Evolutionary conservation across 345 rosid species (phyloP).

Genomic region (Physaria fendleri): DNA sequence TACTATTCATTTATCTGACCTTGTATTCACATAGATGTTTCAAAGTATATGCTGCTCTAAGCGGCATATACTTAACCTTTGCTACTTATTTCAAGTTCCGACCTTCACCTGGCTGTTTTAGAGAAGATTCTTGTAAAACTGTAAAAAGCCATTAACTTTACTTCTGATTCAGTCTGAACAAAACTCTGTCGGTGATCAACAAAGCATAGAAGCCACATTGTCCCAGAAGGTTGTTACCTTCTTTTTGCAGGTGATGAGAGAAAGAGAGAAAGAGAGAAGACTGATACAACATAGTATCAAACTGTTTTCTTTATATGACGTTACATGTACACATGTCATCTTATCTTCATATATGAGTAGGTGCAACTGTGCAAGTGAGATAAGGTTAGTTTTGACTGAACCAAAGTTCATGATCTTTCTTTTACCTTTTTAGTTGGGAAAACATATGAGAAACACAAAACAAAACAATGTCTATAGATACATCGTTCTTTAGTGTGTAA

Average conservation of each 20-base stretch:
- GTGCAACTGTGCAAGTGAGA: slow-evolving; percentile 13
- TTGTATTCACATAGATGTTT: slow-evolving; percentile 43
- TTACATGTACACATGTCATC: slow-evolving; percentile 2
- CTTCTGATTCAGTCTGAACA: not conserved
- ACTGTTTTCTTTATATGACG: not conserved
- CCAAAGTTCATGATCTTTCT: not conserved
- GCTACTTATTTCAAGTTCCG: slow-evolving; percentile 43
- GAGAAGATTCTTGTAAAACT: slow-evolving; percentile 22
- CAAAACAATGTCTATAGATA: not conserved
- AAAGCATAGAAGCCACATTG: not conserved
- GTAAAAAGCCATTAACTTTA: slow-evolving; percentile 20
- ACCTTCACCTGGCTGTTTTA: slow-evolving; percentile 32
- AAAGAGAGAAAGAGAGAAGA: not conserved
- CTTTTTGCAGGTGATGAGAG: not conserved
- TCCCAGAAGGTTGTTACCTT: not conserved
- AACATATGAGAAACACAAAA: not conserved
- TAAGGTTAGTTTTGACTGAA: not conserved
- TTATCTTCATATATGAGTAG: slow-evolving; percentile 17
- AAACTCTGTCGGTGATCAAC: slow-evolving; percentile 15
- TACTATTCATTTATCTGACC: slow-evolving; percentile 52
- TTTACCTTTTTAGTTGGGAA: not conserved
- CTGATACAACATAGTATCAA: not conserved
- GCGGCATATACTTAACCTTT: slow-evolving; percentile 43
- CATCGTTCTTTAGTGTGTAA: not conserved
- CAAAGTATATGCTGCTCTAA: slow-evolving; percentile 49